These are phyloP conservation scores for Paxillus rubicundulus DNA, from an alignment of 768 basidiomycete species.

Conservation along the genomic window DNA sequence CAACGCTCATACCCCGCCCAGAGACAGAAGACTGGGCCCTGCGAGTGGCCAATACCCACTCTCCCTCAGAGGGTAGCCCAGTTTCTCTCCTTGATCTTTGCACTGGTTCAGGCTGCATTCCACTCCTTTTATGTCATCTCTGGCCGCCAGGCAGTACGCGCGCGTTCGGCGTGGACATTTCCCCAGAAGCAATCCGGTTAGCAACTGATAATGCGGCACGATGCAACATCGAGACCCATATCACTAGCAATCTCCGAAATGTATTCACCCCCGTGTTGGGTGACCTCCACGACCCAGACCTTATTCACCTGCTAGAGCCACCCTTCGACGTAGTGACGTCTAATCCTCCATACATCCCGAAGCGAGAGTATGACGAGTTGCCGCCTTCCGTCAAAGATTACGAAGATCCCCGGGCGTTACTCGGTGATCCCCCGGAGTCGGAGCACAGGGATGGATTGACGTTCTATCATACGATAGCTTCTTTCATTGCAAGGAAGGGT, in stretches of 20 bases:
- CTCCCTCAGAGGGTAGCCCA: constrained; percentile 29
- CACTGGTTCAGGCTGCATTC: constrained; percentile 91
- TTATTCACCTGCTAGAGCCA: constrained; percentile 30
- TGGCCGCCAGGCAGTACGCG: constrained; percentile 53
- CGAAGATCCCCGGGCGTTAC: constrained; percentile 80
- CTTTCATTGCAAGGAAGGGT: constrained; percentile 49
- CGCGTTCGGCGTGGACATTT: constrained; percentile 69
- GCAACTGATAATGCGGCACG: constrained; percentile 43
- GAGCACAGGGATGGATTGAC: constrained; percentile 48
- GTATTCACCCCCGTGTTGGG: constrained; percentile 42
- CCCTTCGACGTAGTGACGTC: constrained; percentile 79
- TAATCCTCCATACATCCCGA: constrained; percentile 86
- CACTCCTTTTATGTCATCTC: constrained; percentile 73
- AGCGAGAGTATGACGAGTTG: constrained; percentile 57
- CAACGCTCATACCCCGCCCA: constrained; percentile 90
- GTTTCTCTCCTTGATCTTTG: constrained; percentile 78
- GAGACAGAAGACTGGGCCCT: constrained; percentile 89
- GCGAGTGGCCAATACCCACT: constrained; percentile 50
- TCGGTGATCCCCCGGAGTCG: constrained; percentile 60
- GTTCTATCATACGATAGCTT: constrained; percentile 72
- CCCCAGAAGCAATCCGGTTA: constrained; percentile 52
- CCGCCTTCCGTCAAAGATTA: constrained; percentile 67
- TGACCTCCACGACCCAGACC: constrained; percentile 37
- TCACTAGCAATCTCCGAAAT: constrained; percentile 18
- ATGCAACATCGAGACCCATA: constrained; percentile 17